Percentiles rank a stretch among this genome's conserved stretches.
phyloP scores from a whole-genome alignment of 2,329 filamentous ascomycete genomes.

The Sclerotinia sclerotiorum region DNA sequence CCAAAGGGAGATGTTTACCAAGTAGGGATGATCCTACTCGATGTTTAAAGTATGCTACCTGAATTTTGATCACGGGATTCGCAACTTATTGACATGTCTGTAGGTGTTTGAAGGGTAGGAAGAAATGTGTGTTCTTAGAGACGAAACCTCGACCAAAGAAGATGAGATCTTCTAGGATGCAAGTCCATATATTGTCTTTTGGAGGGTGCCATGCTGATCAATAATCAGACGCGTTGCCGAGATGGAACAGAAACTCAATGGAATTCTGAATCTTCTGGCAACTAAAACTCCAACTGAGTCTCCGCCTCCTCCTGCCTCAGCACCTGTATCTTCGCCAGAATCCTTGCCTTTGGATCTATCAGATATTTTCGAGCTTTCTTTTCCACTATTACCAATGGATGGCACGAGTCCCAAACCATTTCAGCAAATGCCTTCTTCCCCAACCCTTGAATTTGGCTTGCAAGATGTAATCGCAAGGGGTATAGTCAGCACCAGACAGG shows the following conservation, averaged over 20 bases:
- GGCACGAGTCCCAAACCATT: constrained; percentile 1
- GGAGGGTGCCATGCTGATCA: constrained; percentile 4
- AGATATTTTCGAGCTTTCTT: constrained; percentile 9
- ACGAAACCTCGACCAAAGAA: constrained; percentile 51
- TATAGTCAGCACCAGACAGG: constrained; percentile 26
- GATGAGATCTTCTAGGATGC: constrained; percentile 48
- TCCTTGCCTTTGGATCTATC: constrained; percentile 7
- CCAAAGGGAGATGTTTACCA: constrained; percentile 55
- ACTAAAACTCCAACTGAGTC: constrained; percentile 27
- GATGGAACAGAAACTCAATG: constrained; percentile 40
- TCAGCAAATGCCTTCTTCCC: constrained; percentile 48
- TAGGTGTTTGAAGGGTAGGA: constrained; percentile 28
- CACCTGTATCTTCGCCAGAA: constrained; percentile 13
- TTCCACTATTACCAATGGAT: constrained; percentile 1
- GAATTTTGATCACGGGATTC: constrained; percentile 43
- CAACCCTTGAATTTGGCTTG: constrained; percentile 47
- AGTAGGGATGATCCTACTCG: constrained; percentile 48
- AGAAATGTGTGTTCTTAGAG: constrained; percentile 48
- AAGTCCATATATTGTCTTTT: constrained; percentile 31
- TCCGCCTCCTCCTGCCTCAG: background rate
- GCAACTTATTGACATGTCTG: constrained; percentile 28
- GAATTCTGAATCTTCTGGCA: constrained; percentile 28
- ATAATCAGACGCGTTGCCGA: constrained; percentile 38
- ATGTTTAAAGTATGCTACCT: constrained; percentile 55
- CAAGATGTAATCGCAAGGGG: constrained; percentile 28